These are phyloP conservation scores for Handroanthus guayacan DNA, from an alignment of 257 asterid species.

Conservation along the genomic window DNA sequence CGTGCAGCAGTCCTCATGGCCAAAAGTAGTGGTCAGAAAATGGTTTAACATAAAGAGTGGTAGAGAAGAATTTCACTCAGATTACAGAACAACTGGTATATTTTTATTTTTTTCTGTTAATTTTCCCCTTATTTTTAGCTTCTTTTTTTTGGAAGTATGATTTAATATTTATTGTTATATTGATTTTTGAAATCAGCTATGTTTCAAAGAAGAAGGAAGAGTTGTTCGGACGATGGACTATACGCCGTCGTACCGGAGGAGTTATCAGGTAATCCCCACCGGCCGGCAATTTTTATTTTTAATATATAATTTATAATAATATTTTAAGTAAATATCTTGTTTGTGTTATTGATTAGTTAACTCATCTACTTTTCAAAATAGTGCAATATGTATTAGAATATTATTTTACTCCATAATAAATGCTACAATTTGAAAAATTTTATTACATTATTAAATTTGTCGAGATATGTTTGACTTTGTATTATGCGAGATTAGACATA, in stretches of 20 bases:
- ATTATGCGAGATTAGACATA: not conserved
- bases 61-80: constrained; percentile 68
- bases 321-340: not conserved
- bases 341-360: not conserved
- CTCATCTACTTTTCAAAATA: not conserved
- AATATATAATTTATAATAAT: not conserved
- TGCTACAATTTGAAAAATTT: not conserved
- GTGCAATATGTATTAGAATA: not conserved
- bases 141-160: not conserved
- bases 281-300: not conserved
- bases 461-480: not conserved
- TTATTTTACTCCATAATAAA: not conserved
- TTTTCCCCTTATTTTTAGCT: not conserved
- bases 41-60: constrained; percentile 69
- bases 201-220: constrained; percentile 62
- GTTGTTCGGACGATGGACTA: constrained; percentile 72
- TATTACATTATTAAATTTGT: not conserved
- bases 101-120: not conserved
- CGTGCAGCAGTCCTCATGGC: constrained; percentile 79
- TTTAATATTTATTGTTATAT: not conserved
- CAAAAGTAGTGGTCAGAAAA: constrained; percentile 67
- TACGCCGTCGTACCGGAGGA: constrained; percentile 88
- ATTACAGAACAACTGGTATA: constrained; percentile 54
- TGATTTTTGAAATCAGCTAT: constrained; percentile 36
- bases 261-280: constrained; percentile 55